A percentile compares a stretch with the other conserved stretches of the same genome.
Conservation (phyloP, 1,139 yeast species). For the Sugiyamaella japonica region DNA sequence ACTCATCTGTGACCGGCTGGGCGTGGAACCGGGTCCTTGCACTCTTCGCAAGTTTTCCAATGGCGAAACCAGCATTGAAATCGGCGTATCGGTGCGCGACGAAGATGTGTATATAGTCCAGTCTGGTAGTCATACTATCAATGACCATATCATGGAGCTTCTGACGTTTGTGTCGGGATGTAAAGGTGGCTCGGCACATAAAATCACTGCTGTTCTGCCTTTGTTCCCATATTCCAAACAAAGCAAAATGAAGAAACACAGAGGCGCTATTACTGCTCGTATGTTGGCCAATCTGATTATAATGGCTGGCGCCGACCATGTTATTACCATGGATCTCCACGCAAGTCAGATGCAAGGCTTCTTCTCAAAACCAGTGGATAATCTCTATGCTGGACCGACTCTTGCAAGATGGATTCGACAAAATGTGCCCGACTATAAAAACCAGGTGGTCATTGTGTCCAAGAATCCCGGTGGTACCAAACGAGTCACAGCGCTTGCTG, state of each 20-base stretch:
- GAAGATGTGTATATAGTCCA: slow-evolving; percentile 96
- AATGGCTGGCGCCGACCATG: slow-evolving; percentile 99
- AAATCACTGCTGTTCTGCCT: slow-evolving; percentile 96
- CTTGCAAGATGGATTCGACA: slow-evolving; percentile 95
- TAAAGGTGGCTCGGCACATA: slow-evolving; percentile 95
- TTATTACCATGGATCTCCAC: slow-evolving; percentile 95
- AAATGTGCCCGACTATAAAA: slow-evolving; percentile 76
- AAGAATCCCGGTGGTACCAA: slow-evolving; percentile 99
- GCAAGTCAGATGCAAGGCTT: slow-evolving; percentile 99
- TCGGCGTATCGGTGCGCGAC: slow-evolving; percentile 92
- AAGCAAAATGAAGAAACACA: slow-evolving; percentile 95
- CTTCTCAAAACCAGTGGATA: slow-evolving; percentile 95
- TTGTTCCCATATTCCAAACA: slow-evolving; percentile 98
- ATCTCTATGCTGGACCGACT: slow-evolving; percentile 93
- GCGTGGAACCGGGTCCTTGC: slow-evolving; percentile 95
- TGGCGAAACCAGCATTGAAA: slow-evolving; percentile 96
- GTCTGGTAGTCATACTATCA: slow-evolving; percentile 84
- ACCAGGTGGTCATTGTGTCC: slow-evolving; percentile 85
- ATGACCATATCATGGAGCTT: slow-evolving; percentile 96
- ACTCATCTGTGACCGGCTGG: slow-evolving; percentile 84
- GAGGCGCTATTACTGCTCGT: slow-evolving; percentile 99
- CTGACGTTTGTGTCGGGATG: slow-evolving; percentile 92
- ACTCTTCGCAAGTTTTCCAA: slow-evolving; percentile 87
- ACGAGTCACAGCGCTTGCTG: slow-evolving; percentile 96
- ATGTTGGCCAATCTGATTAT: slow-evolving; percentile 93